phyloP scores from a whole-genome alignment of 140 eudicot genomes.

The Erigeron philadelphicus region DNA sequence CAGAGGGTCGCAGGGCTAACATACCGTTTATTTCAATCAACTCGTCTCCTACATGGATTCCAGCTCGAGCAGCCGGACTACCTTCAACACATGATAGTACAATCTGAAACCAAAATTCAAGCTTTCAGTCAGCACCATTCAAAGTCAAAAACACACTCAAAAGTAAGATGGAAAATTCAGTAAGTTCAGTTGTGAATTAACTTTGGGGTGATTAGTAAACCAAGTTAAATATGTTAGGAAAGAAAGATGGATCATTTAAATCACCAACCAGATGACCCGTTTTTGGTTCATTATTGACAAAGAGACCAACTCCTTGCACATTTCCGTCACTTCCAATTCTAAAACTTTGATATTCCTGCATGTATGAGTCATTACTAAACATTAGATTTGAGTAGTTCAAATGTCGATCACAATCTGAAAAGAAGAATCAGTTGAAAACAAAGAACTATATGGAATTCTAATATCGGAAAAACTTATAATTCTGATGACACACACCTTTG shows the following conservation, averaged over 20 bases:
- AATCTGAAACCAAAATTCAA: slow-evolving; percentile 41
- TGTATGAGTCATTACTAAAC: slow-evolving; percentile 2
- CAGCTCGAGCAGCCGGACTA: slow-evolving; percentile 98
- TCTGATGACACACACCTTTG: slow-evolving; percentile 58
- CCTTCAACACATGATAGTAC: slow-evolving; percentile 83
- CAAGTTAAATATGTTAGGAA: slow-evolving; percentile 3
- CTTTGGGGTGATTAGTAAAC: neutral
- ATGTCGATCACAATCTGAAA: neutral
- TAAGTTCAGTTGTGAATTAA: neutral
- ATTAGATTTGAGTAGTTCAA: neutral
- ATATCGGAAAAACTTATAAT: neutral
- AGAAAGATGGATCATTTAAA: neutral
- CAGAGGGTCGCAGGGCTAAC: neutral
- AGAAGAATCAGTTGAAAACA: neutral
- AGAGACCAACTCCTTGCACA: slow-evolving; percentile 92
- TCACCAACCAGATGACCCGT: slow-evolving; percentile 80
- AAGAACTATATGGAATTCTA: neutral
- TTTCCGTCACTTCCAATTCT: slow-evolving; percentile 95
- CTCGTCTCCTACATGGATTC: slow-evolving; percentile 94
- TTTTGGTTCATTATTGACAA: slow-evolving; percentile 66
- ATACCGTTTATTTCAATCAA: slow-evolving; percentile 81
- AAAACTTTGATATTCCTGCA: slow-evolving; percentile 91
- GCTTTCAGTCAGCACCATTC: neutral
- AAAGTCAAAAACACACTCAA: slow-evolving; percentile 3
- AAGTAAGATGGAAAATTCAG: neutral